Conservation (phyloP, 306 rosid genomes). For the Prunus armeniaca region DNA sequence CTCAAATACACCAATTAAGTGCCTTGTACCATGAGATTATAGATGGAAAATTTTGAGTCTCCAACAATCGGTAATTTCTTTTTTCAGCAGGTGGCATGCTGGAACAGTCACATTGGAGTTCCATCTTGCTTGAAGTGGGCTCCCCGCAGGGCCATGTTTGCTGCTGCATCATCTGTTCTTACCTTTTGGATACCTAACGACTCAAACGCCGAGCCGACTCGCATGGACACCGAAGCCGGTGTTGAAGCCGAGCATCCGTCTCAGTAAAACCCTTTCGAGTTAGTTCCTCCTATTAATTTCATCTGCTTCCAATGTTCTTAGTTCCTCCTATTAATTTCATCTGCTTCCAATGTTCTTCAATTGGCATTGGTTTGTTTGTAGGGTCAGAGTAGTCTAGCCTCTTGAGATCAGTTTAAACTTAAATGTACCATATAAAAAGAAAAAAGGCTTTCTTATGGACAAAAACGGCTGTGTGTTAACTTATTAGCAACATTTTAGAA, state of each 20-base stretch:
- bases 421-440: not conserved
- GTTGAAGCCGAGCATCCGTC: slow-evolving; percentile 36
- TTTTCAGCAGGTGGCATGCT: slow-evolving; percentile 59
- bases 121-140: slow-evolving; percentile 95
- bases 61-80: not conserved
- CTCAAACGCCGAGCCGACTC: slow-evolving; percentile 38
- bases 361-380: not conserved
- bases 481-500: too few relatives aligned
- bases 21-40: too few relatives aligned
- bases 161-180: slow-evolving; percentile 85
- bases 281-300: not conserved
- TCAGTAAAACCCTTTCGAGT: slow-evolving; percentile 18
- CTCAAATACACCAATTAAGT: too few relatives aligned
- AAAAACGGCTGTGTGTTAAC: too few relatives aligned
- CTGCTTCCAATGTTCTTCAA: not conserved
- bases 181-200: slow-evolving; percentile 85
- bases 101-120: slow-evolving; percentile 85
- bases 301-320: not conserved
- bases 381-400: not conserved
- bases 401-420: not conserved
- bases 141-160: slow-evolving; percentile 90
- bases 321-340: not conserved
- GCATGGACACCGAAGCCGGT: slow-evolving; percentile 31
- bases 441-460: too few relatives aligned
- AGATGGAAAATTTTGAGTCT: not conserved